These are phyloP conservation scores for Erythrophleum ivorense DNA, from an alignment of 331 rosid genomes.

Conservation along the genomic window DNA sequence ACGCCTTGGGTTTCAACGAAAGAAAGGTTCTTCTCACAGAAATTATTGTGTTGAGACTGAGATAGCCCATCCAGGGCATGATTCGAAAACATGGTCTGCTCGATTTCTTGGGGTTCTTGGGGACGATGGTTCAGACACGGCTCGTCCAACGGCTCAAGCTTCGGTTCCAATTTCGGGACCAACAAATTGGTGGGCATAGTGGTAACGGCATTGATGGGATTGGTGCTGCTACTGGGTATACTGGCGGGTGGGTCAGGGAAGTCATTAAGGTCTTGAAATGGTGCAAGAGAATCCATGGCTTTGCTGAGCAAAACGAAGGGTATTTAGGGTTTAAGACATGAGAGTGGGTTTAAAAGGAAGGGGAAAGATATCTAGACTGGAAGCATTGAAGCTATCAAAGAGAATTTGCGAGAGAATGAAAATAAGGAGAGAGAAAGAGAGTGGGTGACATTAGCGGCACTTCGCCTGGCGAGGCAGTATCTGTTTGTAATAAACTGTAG, in stretches of 20 bases:
- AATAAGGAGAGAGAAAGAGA: background rate
- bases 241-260: conserved; percentile 7
- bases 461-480: background rate
- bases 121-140: conserved; percentile 27
- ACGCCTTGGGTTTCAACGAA: conserved; percentile 23
- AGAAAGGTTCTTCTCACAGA: conserved; percentile 14
- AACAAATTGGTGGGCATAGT: conserved; percentile 28
- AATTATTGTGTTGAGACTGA: conserved; percentile 29
- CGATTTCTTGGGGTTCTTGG: conserved; percentile 39
- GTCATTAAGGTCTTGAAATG: conserved; percentile 21
- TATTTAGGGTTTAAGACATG: conserved; percentile 9
- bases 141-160: conserved; percentile 74
- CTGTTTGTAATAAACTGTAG: background rate
- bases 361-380: background rate
- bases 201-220: conserved; percentile 19
- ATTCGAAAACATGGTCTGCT: conserved; percentile 31
- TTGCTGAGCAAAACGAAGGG: background rate
- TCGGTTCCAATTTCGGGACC: conserved; percentile 66
- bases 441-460: background rate
- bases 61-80: conserved; percentile 37
- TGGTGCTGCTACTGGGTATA: background rate
- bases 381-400: background rate
- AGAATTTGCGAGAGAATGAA: background rate
- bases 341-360: background rate
- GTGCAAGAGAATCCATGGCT: conserved; percentile 32